Evolutionary conservation across 192 early-diverging fungal species (phyloP), one percentile per base, ranked within the genome.

Genomic region (Coemansia sp.): DNA sequence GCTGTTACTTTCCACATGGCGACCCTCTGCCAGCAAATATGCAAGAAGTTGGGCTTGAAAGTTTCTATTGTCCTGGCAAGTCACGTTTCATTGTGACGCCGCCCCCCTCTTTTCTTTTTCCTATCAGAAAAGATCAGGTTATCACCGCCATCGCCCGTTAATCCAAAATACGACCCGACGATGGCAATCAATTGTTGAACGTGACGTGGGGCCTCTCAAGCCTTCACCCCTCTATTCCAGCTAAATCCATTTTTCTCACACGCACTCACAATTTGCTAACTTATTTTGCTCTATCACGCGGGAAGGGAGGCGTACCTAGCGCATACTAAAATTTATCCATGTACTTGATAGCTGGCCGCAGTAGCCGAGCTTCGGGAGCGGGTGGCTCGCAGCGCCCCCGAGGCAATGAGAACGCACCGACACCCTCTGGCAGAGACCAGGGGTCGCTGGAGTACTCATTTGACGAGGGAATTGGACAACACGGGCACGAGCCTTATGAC

Each of bases 261-360:
- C 49, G n/a, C 20, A 50, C 36, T 9, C 36, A 1, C 36, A 38
- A 47, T n/a, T 50, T 20, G 49, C 49, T 50, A 50, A 50, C 9
- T 50, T 50, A 6, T 24, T 61, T 34, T 36, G 9, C 31, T 61
- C 16, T 61, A 18, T 31, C 53, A 31, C 53, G 22, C 22, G 50
- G 22, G 50, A 38, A 38, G 36, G 36, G 36, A 18, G 47, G 47
- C n/a, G 47, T 33, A 15, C 52, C 10, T 58, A 57, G 40, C 46
- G 24, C 31, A 41, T 38, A 13, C 20, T 24, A 10, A 15, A 34
- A 70, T 58, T 58, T 75, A 65, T 70, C 36, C 66, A 68, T 69
- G 67, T 69, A 69, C 41, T 36, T 69, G 33, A 77, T 77, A 50
- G 61, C 75, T 11, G 75, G 75, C 2, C 75, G 75, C 60, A 65